These are phyloP conservation scores for Monascus purpureus DNA, from an alignment of 495 filamentous ascomycete genomes.

Conservation along the genomic window DNA sequence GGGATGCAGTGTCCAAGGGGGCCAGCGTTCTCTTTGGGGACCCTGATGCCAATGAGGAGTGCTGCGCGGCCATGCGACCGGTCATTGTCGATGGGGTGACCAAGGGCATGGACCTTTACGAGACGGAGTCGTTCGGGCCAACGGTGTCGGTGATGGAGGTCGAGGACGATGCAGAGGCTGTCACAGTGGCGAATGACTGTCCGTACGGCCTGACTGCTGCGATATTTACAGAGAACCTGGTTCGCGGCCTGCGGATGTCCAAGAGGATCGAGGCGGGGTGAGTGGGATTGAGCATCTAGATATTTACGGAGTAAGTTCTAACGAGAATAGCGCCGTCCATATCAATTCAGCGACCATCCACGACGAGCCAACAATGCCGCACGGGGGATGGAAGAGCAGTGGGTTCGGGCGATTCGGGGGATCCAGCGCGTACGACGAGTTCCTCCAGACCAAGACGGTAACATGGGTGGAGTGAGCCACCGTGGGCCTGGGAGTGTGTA, in stretches of 20 bases:
- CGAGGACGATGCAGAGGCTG: conserved; percentile 33
- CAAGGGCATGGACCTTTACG: conserved; percentile 70
- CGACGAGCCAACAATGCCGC: conserved; percentile 65
- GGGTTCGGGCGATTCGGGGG: conserved; percentile 64
- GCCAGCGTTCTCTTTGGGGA: conserved; percentile 53
- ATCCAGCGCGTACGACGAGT: conserved; percentile 51
- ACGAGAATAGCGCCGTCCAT: conserved; percentile 49
- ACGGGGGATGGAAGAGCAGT: conserved; percentile 76
- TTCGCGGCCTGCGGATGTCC: conserved; percentile 32
- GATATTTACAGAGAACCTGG: conserved; percentile 34
- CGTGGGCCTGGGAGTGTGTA: too few species aligned
- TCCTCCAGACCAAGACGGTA: conserved; percentile 71
- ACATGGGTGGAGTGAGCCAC: conserved; percentile 40
- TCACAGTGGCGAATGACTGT: conserved; percentile 37
- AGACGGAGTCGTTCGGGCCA: conserved; percentile 73
- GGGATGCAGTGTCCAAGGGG: conserved; percentile 54
- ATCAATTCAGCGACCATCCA: conserved; percentile 80
- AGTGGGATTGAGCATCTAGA: conserved; percentile 5
- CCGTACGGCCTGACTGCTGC: conserved; percentile 36
- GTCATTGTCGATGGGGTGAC: conserved; percentile 56
- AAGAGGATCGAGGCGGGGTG: conserved; percentile 36
- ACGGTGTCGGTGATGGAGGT: conserved; percentile 44
- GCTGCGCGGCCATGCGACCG: conserved; percentile 49
- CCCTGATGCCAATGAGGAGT: conserved; percentile 25
- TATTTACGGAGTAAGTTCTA: conserved; percentile 3